Evolutionary conservation across 805 yeast species (phyloP).

Genomic region (Saccharomycopsis fodiens): DNA sequence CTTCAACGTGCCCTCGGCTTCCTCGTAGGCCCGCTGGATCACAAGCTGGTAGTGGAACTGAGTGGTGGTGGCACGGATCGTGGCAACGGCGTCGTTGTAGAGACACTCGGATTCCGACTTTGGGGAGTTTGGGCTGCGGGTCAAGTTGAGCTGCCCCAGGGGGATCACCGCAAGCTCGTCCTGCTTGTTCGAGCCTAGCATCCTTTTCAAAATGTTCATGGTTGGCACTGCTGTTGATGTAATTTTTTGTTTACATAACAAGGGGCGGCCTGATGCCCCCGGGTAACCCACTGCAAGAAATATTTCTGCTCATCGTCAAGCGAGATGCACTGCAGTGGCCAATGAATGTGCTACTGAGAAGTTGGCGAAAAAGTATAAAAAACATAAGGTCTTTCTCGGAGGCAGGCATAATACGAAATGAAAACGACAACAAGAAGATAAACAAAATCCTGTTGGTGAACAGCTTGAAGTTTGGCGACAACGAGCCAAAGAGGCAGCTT

Average conservation of each 20-base stretch:
- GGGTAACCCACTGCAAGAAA: not conserved
- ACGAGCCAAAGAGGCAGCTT: conserved; percentile 20
- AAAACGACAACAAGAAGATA: conserved; percentile 1
- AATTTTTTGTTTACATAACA: not conserved
- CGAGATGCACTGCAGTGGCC: too few species aligned
- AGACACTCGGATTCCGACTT: conserved; percentile 81
- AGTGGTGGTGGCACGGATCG: conserved; percentile 56
- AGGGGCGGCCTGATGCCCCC: not conserved
- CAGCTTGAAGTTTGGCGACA: conserved; percentile 27
- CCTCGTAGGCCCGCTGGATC: conserved; percentile 60
- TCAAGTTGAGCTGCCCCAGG: conserved; percentile 68
- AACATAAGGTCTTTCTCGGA: too few species aligned
- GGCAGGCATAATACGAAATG: not conserved
- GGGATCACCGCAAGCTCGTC: conserved; percentile 59
- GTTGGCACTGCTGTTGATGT: not conserved
- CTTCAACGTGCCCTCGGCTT: conserved; percentile 48
- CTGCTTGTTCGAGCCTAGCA: conserved; percentile 47
- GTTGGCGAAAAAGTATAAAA: too few species aligned
- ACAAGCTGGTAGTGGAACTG: conserved; percentile 64
- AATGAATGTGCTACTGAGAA: too few species aligned
- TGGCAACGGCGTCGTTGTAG: conserved; percentile 71
- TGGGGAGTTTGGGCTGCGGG: conserved; percentile 72
- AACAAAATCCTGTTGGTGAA: conserved; percentile 3
- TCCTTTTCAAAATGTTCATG: conserved; percentile 69
- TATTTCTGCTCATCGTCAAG: too few species aligned